Base-by-base conservation (phyloP, 2,329 filamentous ascomycete genomes). In the Pseudocercospora cruenta region DNA sequence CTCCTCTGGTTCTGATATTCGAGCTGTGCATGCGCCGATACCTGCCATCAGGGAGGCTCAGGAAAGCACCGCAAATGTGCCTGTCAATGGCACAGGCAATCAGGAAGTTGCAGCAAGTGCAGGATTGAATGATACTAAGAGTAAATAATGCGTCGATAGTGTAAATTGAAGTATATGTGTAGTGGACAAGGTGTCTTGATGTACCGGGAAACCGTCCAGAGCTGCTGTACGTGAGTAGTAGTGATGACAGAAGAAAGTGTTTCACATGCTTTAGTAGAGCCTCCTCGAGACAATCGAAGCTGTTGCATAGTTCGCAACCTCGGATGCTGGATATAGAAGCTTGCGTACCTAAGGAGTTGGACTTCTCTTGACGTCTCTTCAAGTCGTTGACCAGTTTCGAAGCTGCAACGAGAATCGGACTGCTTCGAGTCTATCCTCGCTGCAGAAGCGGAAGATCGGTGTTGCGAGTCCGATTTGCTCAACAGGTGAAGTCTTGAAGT, bases 81-180 rank as follows among this genome's bases (percentile, higher is more conserved):
- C 12, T n/a, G 51, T 55, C 7, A 55, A 55, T 16, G 51, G 51
- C 51, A 26, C 51, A 19, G 21, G 21, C 19, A 26, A 55, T 22
- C 10, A 26, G 7, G 26, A 55, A 31, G 24, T 19, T 19, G 26
- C 12, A 10, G 51, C 16, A 14, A 31, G 22, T n/a, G 26, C 22
- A 26, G 51, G 51, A 24, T n/a, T 14, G 26, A 55, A 22, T 51
- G 47, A 55, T 55, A 19, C 33, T n/a, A 59, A 49, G 26, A 47
- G 39, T 43, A 43, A 43, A 43, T 43, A 19, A 43, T 43, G 39
- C 39, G 39, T 43, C 39, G 39, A 43, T 43, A 43, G 4, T 19
- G 39, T 43, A n/a, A 43, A 43, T 43, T 43, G 16, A 43, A 19
- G 39, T 63, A 63, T 66, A 57, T 66, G 24, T 66, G 55, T 63